Percentiles rank a stretch among this genome's conserved stretches.
Conservation (phyloP, 1,284 basidiomycete genomes). For the Melampsora occidentalis region DNA sequence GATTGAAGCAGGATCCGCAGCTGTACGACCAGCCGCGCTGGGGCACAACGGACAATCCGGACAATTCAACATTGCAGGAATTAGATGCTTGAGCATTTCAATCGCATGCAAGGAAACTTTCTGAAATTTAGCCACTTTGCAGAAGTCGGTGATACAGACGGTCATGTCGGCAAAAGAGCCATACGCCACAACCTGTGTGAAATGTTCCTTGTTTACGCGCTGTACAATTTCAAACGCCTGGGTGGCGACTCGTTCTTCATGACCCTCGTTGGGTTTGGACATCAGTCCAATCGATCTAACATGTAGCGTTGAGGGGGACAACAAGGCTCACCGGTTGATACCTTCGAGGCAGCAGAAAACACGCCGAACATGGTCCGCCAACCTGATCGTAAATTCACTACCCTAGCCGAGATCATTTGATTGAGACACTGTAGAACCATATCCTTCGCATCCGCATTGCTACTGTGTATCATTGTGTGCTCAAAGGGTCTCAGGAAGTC, state of each 20-base stretch:
- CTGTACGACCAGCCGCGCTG: slow-evolving; percentile 40
- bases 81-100: slow-evolving; percentile 87
- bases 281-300: not conserved
- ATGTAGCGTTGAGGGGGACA: not conserved
- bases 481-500: slow-evolving; percentile 98
- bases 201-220: slow-evolving; percentile 83
- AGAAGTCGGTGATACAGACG: slow-evolving; percentile 97
- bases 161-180: slow-evolving; percentile 94
- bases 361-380: slow-evolving; percentile 99
- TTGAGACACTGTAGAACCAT: slow-evolving; percentile 98
- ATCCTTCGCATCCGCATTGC: slow-evolving; percentile 90
- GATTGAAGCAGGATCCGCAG: slow-evolving; percentile 54
- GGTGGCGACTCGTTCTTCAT: slow-evolving; percentile 77
- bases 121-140: slow-evolving; percentile 97
- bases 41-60: slow-evolving; percentile 70
- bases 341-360: slow-evolving; percentile 90
- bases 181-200: slow-evolving; percentile 81
- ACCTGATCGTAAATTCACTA: slow-evolving; percentile 92
- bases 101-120: slow-evolving; percentile 95
- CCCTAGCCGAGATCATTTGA: slow-evolving; percentile 96
- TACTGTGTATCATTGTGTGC: slow-evolving; percentile 94
- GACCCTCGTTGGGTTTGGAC: not conserved
- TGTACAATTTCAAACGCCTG: slow-evolving; percentile 97
- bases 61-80: slow-evolving; percentile 82
- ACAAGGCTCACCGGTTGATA: slow-evolving; percentile 70